phyloP scores from a whole-genome alignment of 2,329 filamentous ascomycete genomes.

The Neonectria faginata region DNA sequence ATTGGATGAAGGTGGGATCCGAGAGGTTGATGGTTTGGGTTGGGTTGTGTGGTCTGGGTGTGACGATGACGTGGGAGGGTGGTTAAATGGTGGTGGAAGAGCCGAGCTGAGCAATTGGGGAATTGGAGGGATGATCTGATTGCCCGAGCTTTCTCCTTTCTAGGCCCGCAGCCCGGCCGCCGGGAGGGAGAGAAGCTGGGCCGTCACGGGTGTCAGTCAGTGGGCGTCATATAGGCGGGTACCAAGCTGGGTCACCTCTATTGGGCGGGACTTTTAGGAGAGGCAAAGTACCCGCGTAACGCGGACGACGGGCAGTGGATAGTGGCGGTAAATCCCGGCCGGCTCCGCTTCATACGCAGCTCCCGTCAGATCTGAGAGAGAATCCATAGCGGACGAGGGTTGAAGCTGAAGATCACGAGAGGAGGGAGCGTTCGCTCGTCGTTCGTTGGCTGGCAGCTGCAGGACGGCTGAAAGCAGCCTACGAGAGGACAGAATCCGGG shows the following conservation, averaged over 20 bases:
- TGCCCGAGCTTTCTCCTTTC: constrained; percentile 27
- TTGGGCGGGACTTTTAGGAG: fast-evolving
- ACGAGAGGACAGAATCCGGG: constrained; percentile 33
- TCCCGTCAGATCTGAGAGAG: constrained; percentile 31
- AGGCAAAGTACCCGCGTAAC: constrained; percentile 34
- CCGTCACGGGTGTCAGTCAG: neutral
- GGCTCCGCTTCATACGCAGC: constrained; percentile 31
- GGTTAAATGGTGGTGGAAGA: constrained; percentile 31
- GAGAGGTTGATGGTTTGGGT: constrained; percentile 36
- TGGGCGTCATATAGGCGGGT: constrained; percentile 34
- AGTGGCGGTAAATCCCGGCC: constrained; percentile 43
- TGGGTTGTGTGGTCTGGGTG: constrained; percentile 25
- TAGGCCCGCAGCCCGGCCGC: constrained; percentile 14
- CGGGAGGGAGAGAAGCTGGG: constrained; percentile 6
- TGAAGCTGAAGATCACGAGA: neutral
- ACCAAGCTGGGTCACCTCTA: constrained; percentile 10
- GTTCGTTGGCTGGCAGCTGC: neutral
- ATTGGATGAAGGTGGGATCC: constrained; percentile 28
- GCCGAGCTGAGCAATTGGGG: constrained; percentile 32
- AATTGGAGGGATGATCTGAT: constrained; percentile 43
- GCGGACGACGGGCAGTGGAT: constrained; percentile 5
- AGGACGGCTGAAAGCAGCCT: constrained; percentile 27
- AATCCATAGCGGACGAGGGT: constrained; percentile 6
- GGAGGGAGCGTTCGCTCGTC: neutral
- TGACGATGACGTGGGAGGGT: constrained; percentile 45